Percentiles rank a stretch among this genome's conserved stretches.
Evolutionary conservation across 1,284 basidiomycete species (phyloP).

Genomic region (Trichosporon sp.): DNA sequence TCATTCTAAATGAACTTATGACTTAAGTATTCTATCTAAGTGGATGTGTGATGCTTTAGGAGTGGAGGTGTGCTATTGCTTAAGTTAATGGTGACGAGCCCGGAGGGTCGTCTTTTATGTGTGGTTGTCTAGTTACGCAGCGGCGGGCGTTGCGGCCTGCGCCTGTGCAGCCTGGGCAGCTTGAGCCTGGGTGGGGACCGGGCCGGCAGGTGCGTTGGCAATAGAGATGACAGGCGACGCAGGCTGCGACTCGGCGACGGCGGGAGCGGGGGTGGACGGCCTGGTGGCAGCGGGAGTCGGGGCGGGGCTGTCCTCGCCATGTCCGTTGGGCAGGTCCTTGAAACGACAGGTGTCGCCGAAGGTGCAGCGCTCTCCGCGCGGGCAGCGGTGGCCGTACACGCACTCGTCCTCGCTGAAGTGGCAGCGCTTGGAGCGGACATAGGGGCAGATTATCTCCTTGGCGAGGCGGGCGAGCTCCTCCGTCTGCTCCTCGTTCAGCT

Average conservation of each 20-base stretch:
- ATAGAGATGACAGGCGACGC: background rate
- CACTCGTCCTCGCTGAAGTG: conserved; percentile 48
- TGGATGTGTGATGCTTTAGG: background rate
- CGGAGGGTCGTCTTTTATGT: background rate
- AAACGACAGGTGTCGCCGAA: conserved; percentile 50
- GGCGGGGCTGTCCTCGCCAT: conserved; percentile 37
- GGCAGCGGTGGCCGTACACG: conserved; percentile 50
- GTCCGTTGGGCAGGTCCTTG: conserved; percentile 43
- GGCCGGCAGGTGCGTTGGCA: background rate
- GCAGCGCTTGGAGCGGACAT: conserved; percentile 42
- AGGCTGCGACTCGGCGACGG: background rate
- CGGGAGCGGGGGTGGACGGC: background rate
- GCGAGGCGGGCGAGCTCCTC: conserved; percentile 45
- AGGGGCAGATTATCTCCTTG: conserved; percentile 51
- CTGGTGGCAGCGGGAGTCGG: conserved; percentile 1
- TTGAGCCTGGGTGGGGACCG: background rate
- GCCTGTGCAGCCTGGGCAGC: background rate
- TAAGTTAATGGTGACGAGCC: background rate
- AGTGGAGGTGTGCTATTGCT: background rate
- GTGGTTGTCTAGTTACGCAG: background rate
- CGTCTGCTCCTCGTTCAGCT: conserved; percentile 44
- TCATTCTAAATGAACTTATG: conserved; percentile 2
- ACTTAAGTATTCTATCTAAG: conserved; percentile 1
- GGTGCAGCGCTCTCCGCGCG: conserved; percentile 39
- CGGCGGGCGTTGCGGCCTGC: background rate